Evolutionary conservation across 164 flowering plant genomes (phyloP).

Genomic region (Brasenia schreberi): DNA sequence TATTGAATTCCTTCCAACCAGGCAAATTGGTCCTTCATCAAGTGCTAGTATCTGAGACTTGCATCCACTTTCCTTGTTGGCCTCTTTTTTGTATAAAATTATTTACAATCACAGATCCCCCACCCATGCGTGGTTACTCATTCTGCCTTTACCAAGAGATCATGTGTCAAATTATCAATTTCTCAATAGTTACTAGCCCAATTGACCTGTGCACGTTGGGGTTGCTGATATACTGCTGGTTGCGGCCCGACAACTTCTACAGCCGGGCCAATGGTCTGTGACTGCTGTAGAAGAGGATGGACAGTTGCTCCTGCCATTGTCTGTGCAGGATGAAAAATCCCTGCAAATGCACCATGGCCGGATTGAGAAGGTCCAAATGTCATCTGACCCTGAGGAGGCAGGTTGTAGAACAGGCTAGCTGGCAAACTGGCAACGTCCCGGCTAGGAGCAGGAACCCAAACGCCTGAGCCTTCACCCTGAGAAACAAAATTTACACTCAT

Average conservation of each 20-base stretch:
- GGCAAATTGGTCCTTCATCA: neutral
- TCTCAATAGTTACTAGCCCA: conserved; percentile 74
- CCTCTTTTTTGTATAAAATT: neutral
- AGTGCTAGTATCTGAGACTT: neutral
- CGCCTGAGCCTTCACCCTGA: conserved; percentile 78
- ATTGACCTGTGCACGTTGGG: conserved; percentile 71
- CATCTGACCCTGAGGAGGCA: conserved; percentile 62
- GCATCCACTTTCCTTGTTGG: neutral
- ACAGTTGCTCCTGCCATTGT: conserved; percentile 46
- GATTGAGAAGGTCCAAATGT: conserved; percentile 58
- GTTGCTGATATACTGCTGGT: conserved; percentile 61
- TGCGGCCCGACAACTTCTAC: conserved; percentile 57
- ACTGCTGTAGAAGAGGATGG: conserved; percentile 70
- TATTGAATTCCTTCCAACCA: neutral
- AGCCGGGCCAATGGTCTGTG: conserved; percentile 65
- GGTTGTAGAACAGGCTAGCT: conserved; percentile 63
- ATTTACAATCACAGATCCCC: neutral
- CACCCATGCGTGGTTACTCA: neutral
- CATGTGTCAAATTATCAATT: neutral
- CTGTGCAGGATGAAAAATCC: conserved; percentile 66
- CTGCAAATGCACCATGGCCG: conserved; percentile 56
- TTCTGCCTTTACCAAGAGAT: neutral
- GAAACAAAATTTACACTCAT: neutral
- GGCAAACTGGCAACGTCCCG: conserved; percentile 60
- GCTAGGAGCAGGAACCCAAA: conserved; percentile 67